Evolutionary conservation across 2,329 filamentous ascomycete species (phyloP).

Genomic region (Pseudogymnoascus sp.): DNA sequence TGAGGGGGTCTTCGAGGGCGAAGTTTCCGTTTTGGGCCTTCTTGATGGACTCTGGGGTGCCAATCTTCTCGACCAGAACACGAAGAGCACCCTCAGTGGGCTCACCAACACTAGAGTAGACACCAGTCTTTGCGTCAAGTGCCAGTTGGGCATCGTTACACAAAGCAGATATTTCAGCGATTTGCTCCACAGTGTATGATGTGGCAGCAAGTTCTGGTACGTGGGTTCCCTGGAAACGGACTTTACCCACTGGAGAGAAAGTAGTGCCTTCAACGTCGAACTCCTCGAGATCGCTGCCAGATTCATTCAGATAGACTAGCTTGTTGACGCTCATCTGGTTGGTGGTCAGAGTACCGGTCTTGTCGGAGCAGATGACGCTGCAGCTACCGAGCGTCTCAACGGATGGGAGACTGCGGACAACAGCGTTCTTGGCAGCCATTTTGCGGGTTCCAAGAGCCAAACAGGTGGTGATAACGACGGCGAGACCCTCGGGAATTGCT

Average conservation of each 20-base stretch:
- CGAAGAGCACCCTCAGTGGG: slow-evolving; percentile 90
- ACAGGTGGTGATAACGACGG: slow-evolving; percentile 98
- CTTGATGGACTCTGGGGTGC: slow-evolving; percentile 49
- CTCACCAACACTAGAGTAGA: slow-evolving; percentile 80
- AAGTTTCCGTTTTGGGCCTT: slow-evolving; percentile 38
- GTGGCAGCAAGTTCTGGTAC: slow-evolving; percentile 59
- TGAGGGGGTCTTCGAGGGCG: slow-evolving; percentile 53
- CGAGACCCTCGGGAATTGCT: slow-evolving; percentile 93
- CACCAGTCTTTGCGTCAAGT: slow-evolving; percentile 66
- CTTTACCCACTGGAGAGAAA: slow-evolving; percentile 72
- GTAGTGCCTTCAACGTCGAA: slow-evolving; percentile 88
- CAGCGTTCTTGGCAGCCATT: slow-evolving; percentile 97
- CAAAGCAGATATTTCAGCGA: slow-evolving; percentile 62
- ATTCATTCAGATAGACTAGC: slow-evolving; percentile 70
- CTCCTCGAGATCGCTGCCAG: slow-evolving; percentile 67
- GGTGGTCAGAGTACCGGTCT: slow-evolving; percentile 94
- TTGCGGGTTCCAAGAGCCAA: slow-evolving; percentile 91
- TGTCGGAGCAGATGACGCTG: slow-evolving; percentile 99
- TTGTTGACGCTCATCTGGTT: slow-evolving; percentile 99
- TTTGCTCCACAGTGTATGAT: slow-evolving; percentile 71
- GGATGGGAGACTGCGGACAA: slow-evolving; percentile 90
- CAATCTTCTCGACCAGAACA: slow-evolving; percentile 88
- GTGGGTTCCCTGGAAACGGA: slow-evolving; percentile 59
- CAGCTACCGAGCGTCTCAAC: slow-evolving; percentile 98
- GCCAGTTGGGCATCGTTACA: slow-evolving; percentile 85